Percentiles rank a stretch among this genome's conserved stretches.
Conservation (phyloP, 768 basidiomycete species). For the Auricularia cornea region DNA sequence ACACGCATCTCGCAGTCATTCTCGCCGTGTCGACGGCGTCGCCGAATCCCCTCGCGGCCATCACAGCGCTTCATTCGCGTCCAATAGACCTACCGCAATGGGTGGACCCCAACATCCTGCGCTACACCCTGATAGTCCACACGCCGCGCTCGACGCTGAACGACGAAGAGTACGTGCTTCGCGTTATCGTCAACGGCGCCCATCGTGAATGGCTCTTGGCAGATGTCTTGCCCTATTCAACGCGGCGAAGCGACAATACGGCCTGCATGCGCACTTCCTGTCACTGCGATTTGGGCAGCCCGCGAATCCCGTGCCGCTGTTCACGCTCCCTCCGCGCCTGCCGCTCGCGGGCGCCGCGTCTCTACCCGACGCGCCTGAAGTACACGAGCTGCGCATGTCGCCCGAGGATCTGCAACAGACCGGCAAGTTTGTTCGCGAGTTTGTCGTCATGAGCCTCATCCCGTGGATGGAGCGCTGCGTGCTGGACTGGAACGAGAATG, state of each 20-base stretch:
- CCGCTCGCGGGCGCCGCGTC: slow-evolving; percentile 60
- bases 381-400: slow-evolving; percentile 41
- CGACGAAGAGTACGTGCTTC: slow-evolving; percentile 62
- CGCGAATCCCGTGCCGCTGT: slow-evolving; percentile 23
- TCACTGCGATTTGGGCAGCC: slow-evolving; percentile 35
- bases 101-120: slow-evolving; percentile 66
- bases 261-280: slow-evolving; percentile 67
- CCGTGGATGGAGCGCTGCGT: slow-evolving; percentile 98
- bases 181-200: slow-evolving; percentile 5
- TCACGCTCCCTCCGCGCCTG: slow-evolving; percentile 44
- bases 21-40: slow-evolving; percentile 75
- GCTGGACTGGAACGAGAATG: slow-evolving; percentile 87
- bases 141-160: slow-evolving; percentile 59
- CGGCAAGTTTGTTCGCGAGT: slow-evolving; percentile 75
- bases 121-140: slow-evolving; percentile 73
- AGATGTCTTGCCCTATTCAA: slow-evolving; percentile 77
- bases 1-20: slow-evolving; percentile 45
- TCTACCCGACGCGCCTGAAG: slow-evolving; percentile 55
- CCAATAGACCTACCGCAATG: slow-evolving; percentile 63
- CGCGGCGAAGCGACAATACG: slow-evolving; percentile 81
- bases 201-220: slow-evolving; percentile 1
- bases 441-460: slow-evolving; percentile 79
- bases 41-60: slow-evolving; percentile 71
- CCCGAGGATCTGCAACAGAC: slow-evolving; percentile 69
- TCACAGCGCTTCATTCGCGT: slow-evolving; percentile 66